These are phyloP conservation scores for Botrytis fragariae DNA, from an alignment of 2,329 filamentous ascomycete species.

Conservation along the genomic window DNA sequence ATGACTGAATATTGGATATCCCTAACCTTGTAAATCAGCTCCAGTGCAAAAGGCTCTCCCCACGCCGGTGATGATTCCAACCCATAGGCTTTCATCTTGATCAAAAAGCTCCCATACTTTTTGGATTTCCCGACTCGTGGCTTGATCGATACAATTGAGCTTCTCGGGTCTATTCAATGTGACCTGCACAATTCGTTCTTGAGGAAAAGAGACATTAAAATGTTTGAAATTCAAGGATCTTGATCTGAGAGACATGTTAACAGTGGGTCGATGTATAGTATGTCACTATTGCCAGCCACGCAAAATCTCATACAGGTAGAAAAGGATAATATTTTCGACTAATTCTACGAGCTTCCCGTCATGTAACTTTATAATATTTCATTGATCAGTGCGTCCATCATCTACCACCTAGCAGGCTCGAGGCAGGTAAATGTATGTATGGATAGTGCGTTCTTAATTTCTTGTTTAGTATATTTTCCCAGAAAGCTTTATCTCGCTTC, in stretches of 20 bases:
- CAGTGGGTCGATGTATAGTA: neutral
- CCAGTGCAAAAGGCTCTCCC: constrained; percentile 65
- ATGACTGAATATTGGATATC: constrained; percentile 45
- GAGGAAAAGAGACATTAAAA: constrained; percentile 47
- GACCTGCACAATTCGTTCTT: constrained; percentile 54
- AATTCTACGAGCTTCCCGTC: constrained; percentile 10
- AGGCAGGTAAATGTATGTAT: neutral
- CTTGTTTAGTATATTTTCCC: neutral
- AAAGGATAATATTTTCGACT: constrained; percentile 12
- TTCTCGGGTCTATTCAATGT: constrained; percentile 56
- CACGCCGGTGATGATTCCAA: constrained; percentile 60
- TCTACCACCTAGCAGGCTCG: neutral
- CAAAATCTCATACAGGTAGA: neutral
- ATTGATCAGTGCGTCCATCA: neutral
- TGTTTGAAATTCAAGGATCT: constrained; percentile 19
- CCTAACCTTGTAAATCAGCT: constrained; percentile 56
- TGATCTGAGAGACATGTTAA: constrained; percentile 16
- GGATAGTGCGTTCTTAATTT: neutral
- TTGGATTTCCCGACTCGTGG: constrained; percentile 42
- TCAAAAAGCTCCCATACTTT: constrained; percentile 59
- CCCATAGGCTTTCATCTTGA: constrained; percentile 54
- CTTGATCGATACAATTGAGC: constrained; percentile 52
- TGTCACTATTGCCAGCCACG: constrained; percentile 8
- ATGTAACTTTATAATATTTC: constrained; percentile 18
- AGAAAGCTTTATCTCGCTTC: constrained; percentile 12